Base-by-base conservation (phyloP, 1,284 basidiomycete species). In the Mycena citricolor region DNA sequence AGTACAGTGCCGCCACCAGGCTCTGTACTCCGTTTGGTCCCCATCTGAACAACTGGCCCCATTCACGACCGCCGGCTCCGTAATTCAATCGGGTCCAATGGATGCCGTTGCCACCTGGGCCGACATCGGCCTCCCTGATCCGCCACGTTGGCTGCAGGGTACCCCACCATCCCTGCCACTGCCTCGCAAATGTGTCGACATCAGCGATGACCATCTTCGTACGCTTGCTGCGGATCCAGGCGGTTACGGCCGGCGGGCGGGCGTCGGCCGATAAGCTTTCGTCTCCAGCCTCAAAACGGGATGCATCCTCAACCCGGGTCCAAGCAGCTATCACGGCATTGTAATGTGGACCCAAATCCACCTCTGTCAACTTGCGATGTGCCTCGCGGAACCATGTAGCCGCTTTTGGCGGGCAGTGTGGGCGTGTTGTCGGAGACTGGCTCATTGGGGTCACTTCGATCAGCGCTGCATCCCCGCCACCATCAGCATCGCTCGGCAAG, bases 141-240 rank as follows among this genome's bases (percentile, higher is more conserved):
- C 30, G 29, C 45, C 45, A 47, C 4, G 0, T 16, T 2, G 45
- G 45, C 35, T 47, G 45, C 17, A 47, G 8, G 2, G 34, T 19
- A 20, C 34, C 35, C 44, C 44, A 47, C 44, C 44, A 47, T 5
- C 6, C 6, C 23, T 32, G 8, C 39, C 28, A 44, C 30, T 36
- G 4, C 13, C 4, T n/a, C 11, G 34, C 29, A 13, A 25, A 39
- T 5, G 4, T 31, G 1, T 1, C 36, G 3, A 5, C 4, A n/a
- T 44, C 29, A 1, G 26, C 22, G 16, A 26, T 20, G 1, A 16
- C 13, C 3, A 24, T 16, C 5, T 16, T 29, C 6, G 33, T 14
- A 4, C 33, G 19, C 7, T 20, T 29, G 5, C 25, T 17, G 22
- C 21, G 13, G 14, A 44, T 21, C 43, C 43, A 44, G 2, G 4